Evolutionary conservation across 257 asterid genomes (phyloP), one percentile per base, ranked within the genome.

Genomic region (Cynanchum wilfordii): DNA sequence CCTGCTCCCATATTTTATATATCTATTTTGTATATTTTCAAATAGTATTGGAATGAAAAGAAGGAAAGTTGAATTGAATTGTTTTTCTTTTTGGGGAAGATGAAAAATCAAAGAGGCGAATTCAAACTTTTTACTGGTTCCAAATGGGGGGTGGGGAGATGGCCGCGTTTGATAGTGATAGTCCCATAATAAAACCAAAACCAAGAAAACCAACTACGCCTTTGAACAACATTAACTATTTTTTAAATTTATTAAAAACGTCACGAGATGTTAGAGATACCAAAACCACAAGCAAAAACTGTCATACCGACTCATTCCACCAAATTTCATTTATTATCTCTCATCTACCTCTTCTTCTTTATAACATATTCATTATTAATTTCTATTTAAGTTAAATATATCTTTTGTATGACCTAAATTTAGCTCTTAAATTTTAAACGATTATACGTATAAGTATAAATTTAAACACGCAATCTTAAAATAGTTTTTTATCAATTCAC

Each of bases 221-320:
- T 50, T 81, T 71, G 70, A 55, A 75, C 66, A n/a, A 33, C 38
- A 33, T 3, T 33, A 2, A 33, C 36, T 33, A 2, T 33, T 33
- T 33, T 2, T 80, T 78, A 22, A 83, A 38, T 29, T 33, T 66
- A 69, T 65, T 74, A 71, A 77, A 68, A 24, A 72, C 30, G 75
- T 86, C 89, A 85, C 87, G 88, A 86, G 86, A 82, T 75, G 85
- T 83, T 75, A 86, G 82, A 83, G 79, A 57, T 74, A 86, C 87
- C 90, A 76, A 86, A 89, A 83, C 94, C 94, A 87, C 86, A 79
- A 82, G 82, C 79, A 10, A 8, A 42, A 71, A 82, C 79, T 78
- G 82, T 79, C 82, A 69, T 71, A 72, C 70, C 20, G 51, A 10
- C 68, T 62, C 45, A 42, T 15, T 17, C 67, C 1, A 24, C 47